A percentile compares a stretch with the other conserved stretches of the same genome.
Evolutionary conservation across 768 basidiomycete species (phyloP).

Genomic region (Naematelia aurantialba): DNA sequence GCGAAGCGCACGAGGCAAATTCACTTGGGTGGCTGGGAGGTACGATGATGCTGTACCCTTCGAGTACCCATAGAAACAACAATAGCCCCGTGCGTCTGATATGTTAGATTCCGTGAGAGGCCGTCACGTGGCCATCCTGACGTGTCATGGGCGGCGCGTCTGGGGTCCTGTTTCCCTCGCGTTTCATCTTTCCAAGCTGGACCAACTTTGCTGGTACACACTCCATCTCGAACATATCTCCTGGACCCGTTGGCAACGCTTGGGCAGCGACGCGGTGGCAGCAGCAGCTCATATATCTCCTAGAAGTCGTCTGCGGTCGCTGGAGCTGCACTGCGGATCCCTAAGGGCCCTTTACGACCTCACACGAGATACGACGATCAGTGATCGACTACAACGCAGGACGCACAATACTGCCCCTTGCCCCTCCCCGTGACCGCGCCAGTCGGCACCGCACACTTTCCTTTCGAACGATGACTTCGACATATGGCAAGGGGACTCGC

Average conservation of each 20-base stretch:
- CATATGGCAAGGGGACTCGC: constrained; percentile 47
- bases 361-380: too few species aligned
- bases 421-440: too few species aligned
- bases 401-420: not conserved
- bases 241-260: not conserved
- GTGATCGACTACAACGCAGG: not conserved
- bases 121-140: too few species aligned
- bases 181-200: not conserved
- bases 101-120: not conserved
- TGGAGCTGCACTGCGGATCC: too few species aligned
- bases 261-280: not conserved
- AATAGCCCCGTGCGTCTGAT: not conserved
- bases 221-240: not conserved
- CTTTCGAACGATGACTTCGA: constrained; percentile 21
- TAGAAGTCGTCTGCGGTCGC: too few species aligned
- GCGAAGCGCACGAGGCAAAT: constrained; percentile 9
- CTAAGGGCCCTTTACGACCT: too few species aligned
- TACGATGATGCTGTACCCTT: too few species aligned
- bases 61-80: too few species aligned
- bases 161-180: not conserved
- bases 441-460: not conserved
- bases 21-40: constrained; percentile 25
- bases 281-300: too few species aligned
- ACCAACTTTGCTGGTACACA: too few species aligned
- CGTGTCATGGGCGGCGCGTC: not conserved